A percentile compares a stretch with the other conserved stretches of the same genome.
Evolutionary conservation across 495 filamentous ascomycete genomes (phyloP).

Genomic region (Oidiodendron maius): DNA sequence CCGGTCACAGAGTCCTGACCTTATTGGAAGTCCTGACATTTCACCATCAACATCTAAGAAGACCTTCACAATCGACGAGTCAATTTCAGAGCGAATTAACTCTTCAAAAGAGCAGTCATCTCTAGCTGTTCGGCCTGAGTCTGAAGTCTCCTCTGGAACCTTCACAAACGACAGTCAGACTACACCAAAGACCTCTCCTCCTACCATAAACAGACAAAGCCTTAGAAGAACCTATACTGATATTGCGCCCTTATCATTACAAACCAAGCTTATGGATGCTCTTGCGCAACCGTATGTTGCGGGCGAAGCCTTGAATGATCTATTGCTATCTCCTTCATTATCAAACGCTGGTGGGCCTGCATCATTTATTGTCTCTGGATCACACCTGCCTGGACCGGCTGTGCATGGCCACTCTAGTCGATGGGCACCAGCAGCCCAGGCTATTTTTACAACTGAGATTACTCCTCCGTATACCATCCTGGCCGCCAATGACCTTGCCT

Average conservation of each 20-base stretch:
- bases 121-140: conserved; percentile 6
- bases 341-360: conserved; percentile 33
- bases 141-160: conserved; percentile 47
- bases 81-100: neutral
- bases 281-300: conserved; percentile 76
- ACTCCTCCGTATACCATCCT: conserved; percentile 89
- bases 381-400: conserved; percentile 31
- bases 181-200: conserved; percentile 44
- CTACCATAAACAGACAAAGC: conserved; percentile 56
- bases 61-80: neutral
- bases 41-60: conserved; percentile 27
- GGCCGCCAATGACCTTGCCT: conserved; percentile 95
- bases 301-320: conserved; percentile 42
- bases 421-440: conserved; percentile 87
- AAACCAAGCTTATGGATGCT: conserved; percentile 81
- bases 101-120: conserved; percentile 1
- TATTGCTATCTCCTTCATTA: conserved; percentile 33
- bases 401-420: conserved; percentile 83
- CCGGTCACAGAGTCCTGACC: conserved; percentile 44
- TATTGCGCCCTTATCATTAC: conserved; percentile 59
- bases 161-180: conserved; percentile 49
- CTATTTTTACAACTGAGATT: conserved; percentile 91
- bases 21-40: conserved; percentile 29
- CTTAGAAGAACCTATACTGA: conserved; percentile 89
- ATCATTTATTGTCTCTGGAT: conserved; percentile 21